Base-by-base conservation (phyloP, 192 early-diverging fungal genomes). In the Cetraspora pellucida region DNA sequence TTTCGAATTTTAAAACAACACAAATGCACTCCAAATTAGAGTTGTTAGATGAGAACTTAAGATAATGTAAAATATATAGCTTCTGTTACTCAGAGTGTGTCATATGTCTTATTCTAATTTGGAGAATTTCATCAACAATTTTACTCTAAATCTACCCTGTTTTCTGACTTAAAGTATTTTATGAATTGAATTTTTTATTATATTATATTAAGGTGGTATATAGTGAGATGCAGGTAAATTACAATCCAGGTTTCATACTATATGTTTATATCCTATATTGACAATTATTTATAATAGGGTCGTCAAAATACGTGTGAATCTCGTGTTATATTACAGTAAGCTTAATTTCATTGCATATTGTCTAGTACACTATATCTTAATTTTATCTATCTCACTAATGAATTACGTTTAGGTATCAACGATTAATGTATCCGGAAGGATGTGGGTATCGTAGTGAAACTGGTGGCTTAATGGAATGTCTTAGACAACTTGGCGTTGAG, bases 361-460 rank as follows among this genome's bases (percentile, higher is more conserved):
- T 11, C 8, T 28, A 21, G 11, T 37, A 9, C 23, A 21, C 61
- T 17, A 72, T 27, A 47, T 11, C n/a, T n/a, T n/a, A 8, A 11
- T 11, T 17, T 37, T 0, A 60, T 28, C 46, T 0, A 43, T 16
- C 25, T 43, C 9, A 47, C 14, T 52, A 23, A 21, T 46, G 50
- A 23, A 31, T 21, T 13, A 1, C 21, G 27, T 61, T 7, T 77
- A 84, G 82, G 27, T 78, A 75, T 60, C 84, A 89, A 61, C 81
- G 86, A 64, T 77, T 85, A 50, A 79, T 90, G 83, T 88, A 87
- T 67, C 89, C 89, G 10, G 82, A 84, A 45, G 83, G 78, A 61
- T 87, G 83, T 78, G 89, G 89, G 17, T 90, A 90, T 69, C 85
- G 89, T 30, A 85, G 80, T 64, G 87, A 90, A 71, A 90, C 89